These are phyloP conservation scores for Fusarium nodosum DNA, from an alignment of 2,329 filamentous ascomycete species.

Conservation along the genomic window DNA sequence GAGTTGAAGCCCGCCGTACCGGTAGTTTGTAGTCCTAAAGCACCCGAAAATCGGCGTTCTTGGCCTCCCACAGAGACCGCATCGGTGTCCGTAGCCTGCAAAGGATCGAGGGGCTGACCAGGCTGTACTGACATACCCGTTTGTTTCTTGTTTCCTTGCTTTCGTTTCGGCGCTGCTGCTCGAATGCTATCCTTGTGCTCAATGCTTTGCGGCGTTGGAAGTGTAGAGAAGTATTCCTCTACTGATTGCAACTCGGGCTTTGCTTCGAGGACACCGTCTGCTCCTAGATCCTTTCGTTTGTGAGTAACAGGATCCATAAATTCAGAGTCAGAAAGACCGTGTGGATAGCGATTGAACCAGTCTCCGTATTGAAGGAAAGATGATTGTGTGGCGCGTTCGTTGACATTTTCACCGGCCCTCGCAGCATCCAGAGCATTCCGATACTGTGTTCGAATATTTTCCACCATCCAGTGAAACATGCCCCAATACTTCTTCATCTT, in stretches of 20 bases:
- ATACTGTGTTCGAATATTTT: slow-evolving; percentile 92
- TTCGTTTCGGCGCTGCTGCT: slow-evolving; percentile 53
- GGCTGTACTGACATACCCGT: slow-evolving; percentile 18
- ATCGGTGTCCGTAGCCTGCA: slow-evolving; percentile 37
- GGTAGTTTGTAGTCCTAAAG: slow-evolving; percentile 59
- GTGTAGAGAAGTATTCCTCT: slow-evolving; percentile 90
- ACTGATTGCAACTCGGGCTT: slow-evolving; percentile 93
- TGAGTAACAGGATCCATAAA: slow-evolving; percentile 80
- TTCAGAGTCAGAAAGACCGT: slow-evolving; percentile 87
- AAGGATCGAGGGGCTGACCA: slow-evolving; percentile 42
- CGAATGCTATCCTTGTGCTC: slow-evolving; percentile 54
- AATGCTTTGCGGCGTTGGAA: slow-evolving; percentile 71
- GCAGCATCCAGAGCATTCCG: slow-evolving; percentile 86
- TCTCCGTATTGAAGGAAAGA: slow-evolving; percentile 95
- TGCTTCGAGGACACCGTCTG: slow-evolving; percentile 90
- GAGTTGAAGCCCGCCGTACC: slow-evolving; percentile 58
- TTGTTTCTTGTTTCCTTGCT: slow-evolving; percentile 56
- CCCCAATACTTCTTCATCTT: slow-evolving; percentile 99
- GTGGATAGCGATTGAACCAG: slow-evolving; percentile 96
- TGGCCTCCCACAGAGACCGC: slow-evolving; percentile 38
- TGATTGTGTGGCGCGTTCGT: slow-evolving; percentile 63
- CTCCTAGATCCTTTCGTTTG: slow-evolving; percentile 80
- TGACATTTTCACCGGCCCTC: slow-evolving; percentile 71
- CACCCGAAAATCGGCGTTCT: slow-evolving; percentile 58
- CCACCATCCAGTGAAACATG: slow-evolving; percentile 97